Evolutionary conservation across 139 green algal genomes (phyloP).

Genomic region (Zygnema cylindricum): DNA sequence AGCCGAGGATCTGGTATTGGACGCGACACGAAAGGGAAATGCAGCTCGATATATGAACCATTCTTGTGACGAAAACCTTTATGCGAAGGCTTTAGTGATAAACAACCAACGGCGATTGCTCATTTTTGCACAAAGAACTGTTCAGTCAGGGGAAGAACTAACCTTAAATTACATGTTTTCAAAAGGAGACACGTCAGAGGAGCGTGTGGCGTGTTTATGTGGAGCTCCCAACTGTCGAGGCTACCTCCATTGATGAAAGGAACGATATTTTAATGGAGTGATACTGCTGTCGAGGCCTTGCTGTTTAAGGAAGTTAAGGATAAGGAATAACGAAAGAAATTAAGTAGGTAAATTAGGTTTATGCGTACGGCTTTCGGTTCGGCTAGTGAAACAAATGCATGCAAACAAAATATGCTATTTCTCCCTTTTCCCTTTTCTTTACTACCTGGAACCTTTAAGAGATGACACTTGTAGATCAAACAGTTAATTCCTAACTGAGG

Average conservation of each 20-base stretch:
- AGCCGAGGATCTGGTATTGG: conserved; percentile 36
- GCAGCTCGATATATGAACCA: conserved; percentile 47
- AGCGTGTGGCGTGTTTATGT: conserved; percentile 28
- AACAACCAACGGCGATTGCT: conserved; percentile 31
- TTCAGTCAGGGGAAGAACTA: conserved; percentile 24
- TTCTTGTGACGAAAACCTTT: conserved; percentile 41
- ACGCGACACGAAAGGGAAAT: conserved; percentile 45
- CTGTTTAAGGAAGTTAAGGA: too few species aligned
- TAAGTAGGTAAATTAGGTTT: too few species aligned
- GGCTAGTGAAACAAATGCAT: too few species aligned
- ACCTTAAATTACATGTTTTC: conserved; percentile 54
- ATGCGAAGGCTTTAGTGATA: conserved; percentile 20
- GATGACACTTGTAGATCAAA: too few species aligned
- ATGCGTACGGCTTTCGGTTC: too few species aligned
- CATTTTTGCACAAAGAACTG: conserved; percentile 44
- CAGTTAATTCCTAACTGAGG: too few species aligned
- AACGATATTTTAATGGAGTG: too few species aligned
- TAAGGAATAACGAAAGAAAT: too few species aligned
- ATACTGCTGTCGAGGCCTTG: too few species aligned
- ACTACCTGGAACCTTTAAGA: too few species aligned
- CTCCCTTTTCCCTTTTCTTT: too few species aligned
- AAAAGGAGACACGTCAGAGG: not conserved
- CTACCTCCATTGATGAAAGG: conserved; percentile 38
- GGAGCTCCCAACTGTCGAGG: conserved; percentile 13
- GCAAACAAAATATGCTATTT: too few species aligned